Base-by-base conservation (phyloP, 257 asterid genomes). In the Solanum habrochaites region DNA sequence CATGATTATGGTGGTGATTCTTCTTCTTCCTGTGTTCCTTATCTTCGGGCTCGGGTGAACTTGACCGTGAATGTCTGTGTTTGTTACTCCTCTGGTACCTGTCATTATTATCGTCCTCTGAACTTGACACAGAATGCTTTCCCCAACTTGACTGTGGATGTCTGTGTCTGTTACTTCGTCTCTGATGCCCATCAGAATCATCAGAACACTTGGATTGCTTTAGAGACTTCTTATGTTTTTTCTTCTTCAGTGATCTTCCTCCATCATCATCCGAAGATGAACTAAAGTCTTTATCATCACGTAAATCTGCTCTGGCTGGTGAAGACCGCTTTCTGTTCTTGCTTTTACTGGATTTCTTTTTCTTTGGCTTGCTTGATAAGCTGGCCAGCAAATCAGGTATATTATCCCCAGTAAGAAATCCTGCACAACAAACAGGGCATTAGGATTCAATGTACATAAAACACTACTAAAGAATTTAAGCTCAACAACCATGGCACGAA, bases 361-460 rank as follows among this genome's bases (percentile, higher is more conserved):
- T 90, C 90, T 89, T 95, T 18, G 89, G 87, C 88, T 93, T 92
- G 89, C 90, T 91, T 60, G 93, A 81, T 37, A 94, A 88, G 89
- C 92, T 92, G 83, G 93, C 89, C 62, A 97, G 91, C 90, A 97
- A 85, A 69, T 93, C 98, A 1, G 99, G 97, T 69, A 97, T 92
- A 89, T 35, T 92, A 83, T 89, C 88, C 85, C 92, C 98, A 77
- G 93, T 90, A 82, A 97, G 96, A 88, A 97, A 97, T 52, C 99
- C 98, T 97, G 92, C 90, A 88, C 23, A 87, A 81, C 42, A 83
- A 31, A 42, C 66, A 69, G 42, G n/a, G n/a, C 11, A 85, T 72
- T 27, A 85, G 40, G 16, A 66, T 84, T 67, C 80, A 27, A 25
- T 66, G 45, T 23, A 75, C 56, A 16, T 11, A 39, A 15, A 74